These are phyloP conservation scores for Mycena sanguinolenta DNA, from an alignment of 768 basidiomycete genomes.

Conservation along the genomic window DNA sequence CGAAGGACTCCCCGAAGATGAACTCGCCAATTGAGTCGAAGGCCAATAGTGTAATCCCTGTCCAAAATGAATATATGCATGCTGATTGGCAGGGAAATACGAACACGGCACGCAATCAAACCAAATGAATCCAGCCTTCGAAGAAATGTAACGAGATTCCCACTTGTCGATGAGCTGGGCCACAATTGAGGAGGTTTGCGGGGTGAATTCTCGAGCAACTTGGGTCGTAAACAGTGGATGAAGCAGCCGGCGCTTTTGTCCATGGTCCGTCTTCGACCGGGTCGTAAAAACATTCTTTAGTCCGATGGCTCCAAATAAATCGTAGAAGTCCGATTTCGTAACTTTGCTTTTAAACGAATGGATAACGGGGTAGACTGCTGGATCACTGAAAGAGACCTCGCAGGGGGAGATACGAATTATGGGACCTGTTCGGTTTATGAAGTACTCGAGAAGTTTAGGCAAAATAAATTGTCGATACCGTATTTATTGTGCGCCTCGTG, in stretches of 20 bases:
- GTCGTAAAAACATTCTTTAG: slow-evolving; percentile 59
- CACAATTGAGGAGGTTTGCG: slow-evolving; percentile 52
- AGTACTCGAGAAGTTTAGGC: too few species aligned
- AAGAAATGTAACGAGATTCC: slow-evolving; percentile 59
- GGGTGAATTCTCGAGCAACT: slow-evolving; percentile 72
- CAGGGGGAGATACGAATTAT: slow-evolving; percentile 62
- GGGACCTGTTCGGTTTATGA: slow-evolving; percentile 45
- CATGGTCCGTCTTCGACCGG: slow-evolving; percentile 63
- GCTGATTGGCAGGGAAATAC: background rate
- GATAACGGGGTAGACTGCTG: slow-evolving; percentile 65
- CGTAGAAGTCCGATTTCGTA: slow-evolving; percentile 65
- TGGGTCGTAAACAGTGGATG: slow-evolving; percentile 70
- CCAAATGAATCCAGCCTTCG: slow-evolving; percentile 61
- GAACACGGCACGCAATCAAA: slow-evolving; percentile 64
- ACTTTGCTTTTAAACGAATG: slow-evolving; percentile 72
- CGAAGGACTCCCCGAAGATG: slow-evolving; percentile 73
- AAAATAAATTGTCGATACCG: slow-evolving; percentile 47
- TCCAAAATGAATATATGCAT: background rate
- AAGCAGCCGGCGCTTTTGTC: slow-evolving; percentile 77
- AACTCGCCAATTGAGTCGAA: slow-evolving; percentile 76
- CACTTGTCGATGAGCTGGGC: slow-evolving; percentile 56
- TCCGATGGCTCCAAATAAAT: slow-evolving; percentile 61
- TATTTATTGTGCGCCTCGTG: slow-evolving; percentile 66
- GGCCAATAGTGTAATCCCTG: slow-evolving; percentile 55
- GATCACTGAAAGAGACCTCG: slow-evolving; percentile 65